Conservation (phyloP, 2,329 filamentous ascomycete species). For the Tolypocladium capitatum region DNA sequence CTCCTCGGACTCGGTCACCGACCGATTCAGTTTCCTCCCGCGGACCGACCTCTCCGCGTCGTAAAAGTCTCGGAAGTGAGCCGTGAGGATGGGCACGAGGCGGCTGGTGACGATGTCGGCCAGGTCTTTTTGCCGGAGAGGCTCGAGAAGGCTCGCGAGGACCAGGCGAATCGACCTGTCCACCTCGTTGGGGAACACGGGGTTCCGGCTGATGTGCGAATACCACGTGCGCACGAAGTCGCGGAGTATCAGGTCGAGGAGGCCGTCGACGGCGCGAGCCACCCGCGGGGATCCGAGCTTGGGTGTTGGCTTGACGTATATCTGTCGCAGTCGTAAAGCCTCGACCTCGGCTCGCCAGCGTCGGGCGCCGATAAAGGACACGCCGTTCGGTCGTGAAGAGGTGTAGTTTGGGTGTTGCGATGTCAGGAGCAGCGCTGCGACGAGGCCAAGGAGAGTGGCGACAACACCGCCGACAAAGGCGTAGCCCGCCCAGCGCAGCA, state of each 20-base stretch:
- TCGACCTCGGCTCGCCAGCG: conserved; percentile 60
- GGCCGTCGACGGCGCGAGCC: conserved; percentile 64
- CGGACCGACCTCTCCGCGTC: conserved; percentile 78
- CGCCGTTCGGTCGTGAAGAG: conserved; percentile 26
- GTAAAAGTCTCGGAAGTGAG: conserved; percentile 81
- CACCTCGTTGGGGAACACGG: conserved; percentile 73
- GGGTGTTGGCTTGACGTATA: conserved; percentile 56
- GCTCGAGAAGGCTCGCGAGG: conserved; percentile 56
- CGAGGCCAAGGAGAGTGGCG: conserved; percentile 38
- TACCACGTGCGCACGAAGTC: conserved; percentile 91
- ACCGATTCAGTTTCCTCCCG: conserved; percentile 75
- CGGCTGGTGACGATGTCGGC: conserved; percentile 72
- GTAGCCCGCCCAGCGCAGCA: conserved; percentile 73
- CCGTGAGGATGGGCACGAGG: conserved; percentile 76
- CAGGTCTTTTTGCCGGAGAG: conserved; percentile 63
- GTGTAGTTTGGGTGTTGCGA: conserved; percentile 34
- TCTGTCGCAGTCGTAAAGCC: conserved; percentile 49
- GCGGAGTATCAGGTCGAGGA: conserved; percentile 63
- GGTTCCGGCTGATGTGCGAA: conserved; percentile 65
- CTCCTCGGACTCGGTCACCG: conserved; percentile 92
- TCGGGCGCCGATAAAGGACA: conserved; percentile 46
- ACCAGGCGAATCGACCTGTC: conserved; percentile 67
- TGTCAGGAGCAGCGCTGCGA: conserved; percentile 40
- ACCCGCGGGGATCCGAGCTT: conserved; percentile 65
- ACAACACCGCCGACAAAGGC: conserved; percentile 63